phyloP scores from a whole-genome alignment of 176 grass and related monocot genomes.

The Coix lacrymajobi region DNA sequence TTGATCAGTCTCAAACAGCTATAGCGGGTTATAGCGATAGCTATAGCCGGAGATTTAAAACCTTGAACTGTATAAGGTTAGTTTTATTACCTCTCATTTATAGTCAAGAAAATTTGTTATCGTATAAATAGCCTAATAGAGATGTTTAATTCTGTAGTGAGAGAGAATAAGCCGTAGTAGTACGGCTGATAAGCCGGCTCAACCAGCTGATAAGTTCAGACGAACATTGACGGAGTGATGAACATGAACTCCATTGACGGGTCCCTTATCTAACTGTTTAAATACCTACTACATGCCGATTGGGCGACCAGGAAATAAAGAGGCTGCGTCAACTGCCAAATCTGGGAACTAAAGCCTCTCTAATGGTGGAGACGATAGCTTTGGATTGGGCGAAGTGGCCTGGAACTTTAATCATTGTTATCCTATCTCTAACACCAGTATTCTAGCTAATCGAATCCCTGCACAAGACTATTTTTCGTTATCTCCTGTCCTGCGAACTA shows the following conservation, averaged over 20 bases:
- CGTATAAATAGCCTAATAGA: neutral
- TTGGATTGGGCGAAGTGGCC: neutral
- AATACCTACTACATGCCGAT: neutral
- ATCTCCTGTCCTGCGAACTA: constrained; percentile 34
- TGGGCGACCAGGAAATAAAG: neutral
- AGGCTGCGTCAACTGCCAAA: constrained; percentile 26
- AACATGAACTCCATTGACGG: neutral
- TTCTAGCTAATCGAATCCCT: constrained; percentile 34
- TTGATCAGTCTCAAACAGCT: too few species aligned
- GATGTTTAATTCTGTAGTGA: too few species aligned
- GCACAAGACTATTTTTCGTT: constrained; percentile 26
- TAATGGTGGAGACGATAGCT: neutral
- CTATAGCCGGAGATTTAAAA: too few species aligned
- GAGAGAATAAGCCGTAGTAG: too few species aligned
- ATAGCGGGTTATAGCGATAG: too few species aligned
- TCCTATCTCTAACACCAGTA: constrained; percentile 28
- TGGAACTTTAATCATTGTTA: constrained; percentile 35
- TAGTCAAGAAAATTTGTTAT: neutral
- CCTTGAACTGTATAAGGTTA: neutral
- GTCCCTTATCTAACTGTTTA: neutral
- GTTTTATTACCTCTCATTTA: neutral
- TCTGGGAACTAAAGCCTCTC: neutral
- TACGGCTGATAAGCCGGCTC: too few species aligned
- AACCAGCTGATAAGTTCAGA: too few species aligned
- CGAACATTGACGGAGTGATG: too few species aligned